Conservation (phyloP, 2,329 filamentous ascomycete genomes). For the Eutypella sp. region DNA sequence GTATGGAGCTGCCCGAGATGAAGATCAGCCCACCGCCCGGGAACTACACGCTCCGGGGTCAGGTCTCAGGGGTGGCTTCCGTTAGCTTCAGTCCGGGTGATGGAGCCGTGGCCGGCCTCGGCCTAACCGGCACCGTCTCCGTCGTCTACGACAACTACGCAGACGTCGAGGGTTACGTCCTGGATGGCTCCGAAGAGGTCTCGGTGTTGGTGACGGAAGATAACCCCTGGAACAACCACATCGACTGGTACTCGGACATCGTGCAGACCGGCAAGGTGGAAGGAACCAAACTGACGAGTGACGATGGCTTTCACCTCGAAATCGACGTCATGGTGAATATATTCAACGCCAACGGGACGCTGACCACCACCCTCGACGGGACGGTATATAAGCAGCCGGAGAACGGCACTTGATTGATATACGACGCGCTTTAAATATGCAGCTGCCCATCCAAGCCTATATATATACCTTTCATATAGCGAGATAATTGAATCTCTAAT, state of each 20-base stretch:
- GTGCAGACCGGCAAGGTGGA: conserved; percentile 23
- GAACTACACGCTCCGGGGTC: conserved; percentile 15
- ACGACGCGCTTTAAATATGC: too few relatives aligned
- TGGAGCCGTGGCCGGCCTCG: conserved; percentile 1
- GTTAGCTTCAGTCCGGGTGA: too few relatives aligned
- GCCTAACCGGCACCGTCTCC: conserved; percentile 21
- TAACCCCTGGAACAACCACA: conserved; percentile 17
- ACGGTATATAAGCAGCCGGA: conserved; percentile 32
- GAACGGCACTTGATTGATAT: conserved; percentile 30
- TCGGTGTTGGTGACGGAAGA: conserved; percentile 16
- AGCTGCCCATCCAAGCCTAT: too few relatives aligned
- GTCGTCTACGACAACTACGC: conserved; percentile 33
- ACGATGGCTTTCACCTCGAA: conserved; percentile 32
- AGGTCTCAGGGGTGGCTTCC: conserved; percentile 9
- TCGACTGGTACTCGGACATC: conserved; percentile 36
- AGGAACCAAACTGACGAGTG: conserved; percentile 33
- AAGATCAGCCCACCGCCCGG: conserved; percentile 2
- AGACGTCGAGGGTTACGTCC: conserved; percentile 26
- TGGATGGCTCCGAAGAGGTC: conserved; percentile 32
- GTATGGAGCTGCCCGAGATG: conserved; percentile 2
- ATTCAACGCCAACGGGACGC: conserved; percentile 35
- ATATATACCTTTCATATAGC: too few relatives aligned
- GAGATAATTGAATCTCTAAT: too few relatives aligned
- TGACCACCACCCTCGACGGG: conserved; percentile 33
- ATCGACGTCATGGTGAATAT: conserved; percentile 35